Evolutionary conservation across 2,329 filamentous ascomycete genomes (phyloP).

Genomic region (Xylaria sp.): DNA sequence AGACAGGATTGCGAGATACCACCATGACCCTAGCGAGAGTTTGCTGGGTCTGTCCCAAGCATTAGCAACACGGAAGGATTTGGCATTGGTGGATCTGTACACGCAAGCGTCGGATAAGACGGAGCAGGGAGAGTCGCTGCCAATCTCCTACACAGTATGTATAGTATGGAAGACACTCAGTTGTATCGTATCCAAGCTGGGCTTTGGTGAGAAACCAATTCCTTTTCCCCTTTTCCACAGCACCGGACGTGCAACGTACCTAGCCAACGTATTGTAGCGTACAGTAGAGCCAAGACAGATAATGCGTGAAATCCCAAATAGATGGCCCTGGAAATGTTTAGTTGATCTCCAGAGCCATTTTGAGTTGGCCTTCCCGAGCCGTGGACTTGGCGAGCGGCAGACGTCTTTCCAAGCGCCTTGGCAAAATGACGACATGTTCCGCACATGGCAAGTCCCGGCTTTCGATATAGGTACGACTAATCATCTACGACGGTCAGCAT

Average conservation of each 20-base stretch:
- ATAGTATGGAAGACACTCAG: background rate
- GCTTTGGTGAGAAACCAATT: background rate
- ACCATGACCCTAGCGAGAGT: slow-evolving; percentile 30
- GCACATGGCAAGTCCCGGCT: slow-evolving; percentile 6
- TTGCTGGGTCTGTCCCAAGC: slow-evolving; percentile 29
- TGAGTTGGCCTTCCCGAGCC: background rate
- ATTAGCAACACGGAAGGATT: slow-evolving; percentile 14
- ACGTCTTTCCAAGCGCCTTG: slow-evolving; percentile 17
- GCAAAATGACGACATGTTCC: slow-evolving; percentile 9
- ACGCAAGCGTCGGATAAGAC: slow-evolving; percentile 12
- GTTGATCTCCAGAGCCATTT: background rate
- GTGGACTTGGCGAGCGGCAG: slow-evolving; percentile 1
- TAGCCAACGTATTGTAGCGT: background rate
- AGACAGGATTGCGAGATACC: slow-evolving; percentile 26
- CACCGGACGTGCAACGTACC: background rate
- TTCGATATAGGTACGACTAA: too few relatives aligned
- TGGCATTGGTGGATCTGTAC: slow-evolving; percentile 12
- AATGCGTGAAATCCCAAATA: background rate
- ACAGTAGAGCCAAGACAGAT: background rate
- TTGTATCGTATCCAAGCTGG: background rate
- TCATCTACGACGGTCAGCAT: background rate
- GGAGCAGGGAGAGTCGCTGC: background rate
- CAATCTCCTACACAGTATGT: slow-evolving; percentile 2
- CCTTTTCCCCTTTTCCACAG: background rate
- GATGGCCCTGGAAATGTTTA: background rate